Conservation (phyloP, 192 early-diverging fungal species). For the Haplosporangium gracile region DNA sequence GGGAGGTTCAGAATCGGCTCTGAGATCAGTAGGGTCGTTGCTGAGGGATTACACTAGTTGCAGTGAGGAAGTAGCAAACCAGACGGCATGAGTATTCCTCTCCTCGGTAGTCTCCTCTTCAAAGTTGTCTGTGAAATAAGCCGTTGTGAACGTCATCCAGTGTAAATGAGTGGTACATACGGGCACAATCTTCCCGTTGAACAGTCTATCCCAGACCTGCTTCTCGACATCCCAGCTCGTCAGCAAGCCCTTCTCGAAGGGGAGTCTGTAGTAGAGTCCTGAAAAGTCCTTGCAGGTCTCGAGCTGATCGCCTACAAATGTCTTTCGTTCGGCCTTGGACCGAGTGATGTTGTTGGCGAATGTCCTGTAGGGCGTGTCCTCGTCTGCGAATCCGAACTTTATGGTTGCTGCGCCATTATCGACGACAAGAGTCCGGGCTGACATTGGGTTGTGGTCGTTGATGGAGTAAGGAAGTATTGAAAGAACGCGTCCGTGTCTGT, state of each 20-base stretch:
- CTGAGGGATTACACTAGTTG: conserved; percentile 67
- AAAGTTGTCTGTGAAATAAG: neutral
- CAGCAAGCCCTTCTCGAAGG: conserved; percentile 88
- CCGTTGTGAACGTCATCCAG: neutral
- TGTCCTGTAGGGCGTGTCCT: conserved; percentile 35
- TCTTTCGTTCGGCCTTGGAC: conserved; percentile 65
- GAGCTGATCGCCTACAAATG: conserved; percentile 80
- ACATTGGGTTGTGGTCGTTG: conserved; percentile 17
- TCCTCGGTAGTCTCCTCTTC: neutral
- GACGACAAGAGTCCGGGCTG: conserved; percentile 43
- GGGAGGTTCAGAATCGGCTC: conserved; percentile 88
- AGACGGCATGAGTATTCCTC: neutral
- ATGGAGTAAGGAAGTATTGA: neutral
- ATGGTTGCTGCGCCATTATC: conserved; percentile 55
- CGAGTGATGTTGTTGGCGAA: conserved; percentile 73
- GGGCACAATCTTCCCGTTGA: conserved; percentile 71
- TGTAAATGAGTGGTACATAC: conserved; percentile 54
- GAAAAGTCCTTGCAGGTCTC: conserved; percentile 75
- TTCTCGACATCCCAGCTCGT: conserved; percentile 85
- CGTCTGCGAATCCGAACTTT: conserved; percentile 48
- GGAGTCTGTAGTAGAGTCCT: conserved; percentile 76
- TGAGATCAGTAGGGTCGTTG: conserved; percentile 74
- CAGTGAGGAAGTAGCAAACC: neutral
- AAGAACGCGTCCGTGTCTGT: neutral
- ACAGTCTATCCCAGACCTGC: conserved; percentile 83